A percentile compares a stretch with the other conserved stretches of the same genome.
Evolutionary conservation across 345 rosid genomes (phyloP).

Genomic region (Eucalyptus globulus): DNA sequence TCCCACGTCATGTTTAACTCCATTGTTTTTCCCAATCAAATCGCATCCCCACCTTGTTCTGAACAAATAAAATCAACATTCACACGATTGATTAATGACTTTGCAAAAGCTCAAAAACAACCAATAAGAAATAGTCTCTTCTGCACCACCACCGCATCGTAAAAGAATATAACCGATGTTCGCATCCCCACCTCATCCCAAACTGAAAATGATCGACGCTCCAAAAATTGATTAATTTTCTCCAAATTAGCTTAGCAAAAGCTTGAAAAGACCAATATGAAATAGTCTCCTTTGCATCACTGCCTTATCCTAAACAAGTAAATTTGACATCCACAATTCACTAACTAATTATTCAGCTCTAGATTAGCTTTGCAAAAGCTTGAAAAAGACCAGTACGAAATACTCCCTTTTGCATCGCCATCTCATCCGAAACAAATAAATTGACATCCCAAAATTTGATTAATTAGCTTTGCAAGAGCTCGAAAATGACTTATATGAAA

Average conservation of each 20-base stretch:
- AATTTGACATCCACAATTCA: neutral
- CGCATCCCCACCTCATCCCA: neutral
- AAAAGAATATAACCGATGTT: accelerated
- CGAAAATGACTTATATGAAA: neutral
- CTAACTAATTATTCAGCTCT: neutral
- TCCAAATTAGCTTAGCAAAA: neutral
- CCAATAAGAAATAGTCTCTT: neutral
- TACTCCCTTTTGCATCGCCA: neutral
- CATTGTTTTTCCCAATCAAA: neutral
- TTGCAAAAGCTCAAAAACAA: neutral
- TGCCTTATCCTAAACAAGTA: neutral
- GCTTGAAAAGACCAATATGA: neutral
- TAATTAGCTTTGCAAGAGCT: neutral
- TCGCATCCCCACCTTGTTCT: neutral
- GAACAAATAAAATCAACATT: neutral
- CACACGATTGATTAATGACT: neutral
- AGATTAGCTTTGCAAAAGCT: neutral
- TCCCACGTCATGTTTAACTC: neutral
- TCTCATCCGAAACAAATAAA: neutral
- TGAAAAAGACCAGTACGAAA: neutral
- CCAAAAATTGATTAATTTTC: neutral
- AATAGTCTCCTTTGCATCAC: neutral
- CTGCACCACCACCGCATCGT: accelerated
- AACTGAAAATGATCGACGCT: too few species aligned
- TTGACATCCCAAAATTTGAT: neutral